Evolutionary conservation across 257 asterid species (phyloP).

Genomic region (Scutellaria galericulata): DNA sequence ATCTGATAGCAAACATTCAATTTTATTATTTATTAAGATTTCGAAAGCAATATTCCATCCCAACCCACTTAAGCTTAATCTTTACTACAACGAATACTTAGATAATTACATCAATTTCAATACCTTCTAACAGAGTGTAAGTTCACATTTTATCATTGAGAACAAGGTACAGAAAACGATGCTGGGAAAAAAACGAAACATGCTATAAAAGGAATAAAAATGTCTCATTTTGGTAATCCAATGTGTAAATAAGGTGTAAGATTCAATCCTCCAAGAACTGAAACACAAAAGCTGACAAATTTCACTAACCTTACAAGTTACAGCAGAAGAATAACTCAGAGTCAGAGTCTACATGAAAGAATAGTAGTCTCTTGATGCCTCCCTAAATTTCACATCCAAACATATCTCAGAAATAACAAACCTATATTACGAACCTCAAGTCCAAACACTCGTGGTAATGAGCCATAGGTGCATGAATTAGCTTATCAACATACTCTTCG

Average conservation of each 20-base stretch:
- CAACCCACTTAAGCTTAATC: no score
- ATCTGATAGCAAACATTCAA: no score
- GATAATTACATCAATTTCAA: no score
- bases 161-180: not conserved
- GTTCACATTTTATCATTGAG: not conserved
- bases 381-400: slow-evolving; percentile 41
- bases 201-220: not conserved
- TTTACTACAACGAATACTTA: no score
- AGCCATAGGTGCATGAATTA: slow-evolving; percentile 45
- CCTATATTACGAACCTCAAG: slow-evolving; percentile 46
- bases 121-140: no score
- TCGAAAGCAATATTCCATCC: no score
- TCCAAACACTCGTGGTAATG: slow-evolving; percentile 46
- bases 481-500: slow-evolving; percentile 44
- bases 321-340: slow-evolving; percentile 10
- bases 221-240: slow-evolving; percentile 2
- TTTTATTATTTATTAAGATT: no score
- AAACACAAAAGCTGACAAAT: slow-evolving; percentile 16
- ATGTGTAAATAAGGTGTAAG: slow-evolving; percentile 6
- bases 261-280: slow-evolving; percentile 31
- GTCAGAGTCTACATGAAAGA: slow-evolving; percentile 21
- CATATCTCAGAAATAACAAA: slow-evolving; percentile 48
- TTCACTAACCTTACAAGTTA: slow-evolving; percentile 20
- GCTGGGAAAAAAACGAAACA: not conserved
- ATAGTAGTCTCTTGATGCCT: slow-evolving; percentile 27